A percentile compares a stretch with the other conserved stretches of the same genome.
Conservation (phyloP, 225 moss, liverwort and hornwort genomes). For the Antitrichia curtipendula region DNA sequence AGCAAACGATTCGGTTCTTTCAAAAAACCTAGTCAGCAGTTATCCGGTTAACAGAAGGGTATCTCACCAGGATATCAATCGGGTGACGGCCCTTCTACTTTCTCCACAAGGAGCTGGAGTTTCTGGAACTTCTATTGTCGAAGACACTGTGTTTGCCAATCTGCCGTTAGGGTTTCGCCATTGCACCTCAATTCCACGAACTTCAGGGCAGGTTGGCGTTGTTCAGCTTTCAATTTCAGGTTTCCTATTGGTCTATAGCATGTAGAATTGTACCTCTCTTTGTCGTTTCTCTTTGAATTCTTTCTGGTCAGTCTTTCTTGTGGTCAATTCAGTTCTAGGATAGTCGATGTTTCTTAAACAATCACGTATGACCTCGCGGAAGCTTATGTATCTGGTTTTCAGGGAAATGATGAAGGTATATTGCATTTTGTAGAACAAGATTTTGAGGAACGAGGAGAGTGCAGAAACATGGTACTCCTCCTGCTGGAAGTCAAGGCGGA, state of each 20-base stretch:
- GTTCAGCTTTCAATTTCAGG: neutral
- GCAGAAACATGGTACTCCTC: constrained; percentile 67
- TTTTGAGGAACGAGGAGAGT: neutral
- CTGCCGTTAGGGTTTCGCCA: neutral
- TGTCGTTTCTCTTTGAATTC: neutral
- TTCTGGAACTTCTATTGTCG: neutral
- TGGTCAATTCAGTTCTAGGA: neutral
- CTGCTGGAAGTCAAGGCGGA: constrained; percentile 89
- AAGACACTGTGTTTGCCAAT: neutral
- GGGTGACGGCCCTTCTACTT: no score
- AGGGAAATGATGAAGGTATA: neutral
- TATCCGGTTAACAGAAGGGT: neutral
- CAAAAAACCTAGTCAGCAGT: neutral
- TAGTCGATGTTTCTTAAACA: neutral
- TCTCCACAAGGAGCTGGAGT: no score
- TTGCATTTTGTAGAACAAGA: neutral
- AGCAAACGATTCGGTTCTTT: neutral
- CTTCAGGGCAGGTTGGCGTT: neutral
- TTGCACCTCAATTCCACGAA: neutral
- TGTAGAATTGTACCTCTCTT: neutral
- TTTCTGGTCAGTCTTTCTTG: neutral
- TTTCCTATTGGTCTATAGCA: neutral
- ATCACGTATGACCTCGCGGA: neutral
- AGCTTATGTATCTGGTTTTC: neutral
- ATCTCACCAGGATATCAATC: neutral